Percentiles rank a stretch among this genome's conserved stretches.
These are phyloP conservation scores for Suhomyces coccinellae DNA, from an alignment of 1,139 yeast species.

Conservation along the genomic window DNA sequence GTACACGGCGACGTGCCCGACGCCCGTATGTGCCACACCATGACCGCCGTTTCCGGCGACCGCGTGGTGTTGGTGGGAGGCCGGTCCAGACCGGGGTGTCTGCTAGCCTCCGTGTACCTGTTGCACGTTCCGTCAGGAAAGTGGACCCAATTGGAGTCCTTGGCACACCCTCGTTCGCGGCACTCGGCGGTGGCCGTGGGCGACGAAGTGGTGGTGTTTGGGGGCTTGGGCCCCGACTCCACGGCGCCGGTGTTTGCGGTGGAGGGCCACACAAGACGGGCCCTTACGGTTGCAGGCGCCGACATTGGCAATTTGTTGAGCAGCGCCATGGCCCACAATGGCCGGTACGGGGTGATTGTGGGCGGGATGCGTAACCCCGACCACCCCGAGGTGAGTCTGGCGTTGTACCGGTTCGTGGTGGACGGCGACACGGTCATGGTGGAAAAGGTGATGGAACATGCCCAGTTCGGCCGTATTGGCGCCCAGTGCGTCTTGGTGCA, in stretches of 20 bases:
- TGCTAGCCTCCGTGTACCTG: conserved; percentile 35
- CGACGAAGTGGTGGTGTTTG: conserved; percentile 49
- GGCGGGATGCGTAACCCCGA: conserved; percentile 54
- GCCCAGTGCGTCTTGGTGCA: conserved; percentile 31
- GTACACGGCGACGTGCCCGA: conserved; percentile 21
- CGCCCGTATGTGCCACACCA: conserved; percentile 63
- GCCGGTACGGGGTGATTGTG: conserved; percentile 42
- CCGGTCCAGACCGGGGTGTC: conserved; percentile 57
- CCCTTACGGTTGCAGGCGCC: conserved; percentile 19
- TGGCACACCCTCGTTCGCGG: conserved; percentile 53
- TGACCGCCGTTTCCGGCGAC: conserved; percentile 32
- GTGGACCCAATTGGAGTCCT: conserved; percentile 37
- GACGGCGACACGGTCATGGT: conserved; percentile 12
- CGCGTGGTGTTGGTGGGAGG: conserved; percentile 61
- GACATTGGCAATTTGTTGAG: conserved; percentile 25
- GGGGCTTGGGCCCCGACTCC: conserved; percentile 38
- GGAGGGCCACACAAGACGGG: conserved; percentile 19
- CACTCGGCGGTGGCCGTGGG: conserved; percentile 48
- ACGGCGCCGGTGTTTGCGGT: conserved; percentile 17
- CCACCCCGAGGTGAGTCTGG: conserved; percentile 34
- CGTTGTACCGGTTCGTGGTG: conserved; percentile 35
- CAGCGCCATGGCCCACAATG: conserved; percentile 38
- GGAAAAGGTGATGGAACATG: conserved; percentile 8
- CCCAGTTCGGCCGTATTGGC: conserved; percentile 49
- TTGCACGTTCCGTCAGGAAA: conserved; percentile 34